phyloP scores from a whole-genome alignment of 768 basidiomycete species.

The Grammothele lineata region DNA sequence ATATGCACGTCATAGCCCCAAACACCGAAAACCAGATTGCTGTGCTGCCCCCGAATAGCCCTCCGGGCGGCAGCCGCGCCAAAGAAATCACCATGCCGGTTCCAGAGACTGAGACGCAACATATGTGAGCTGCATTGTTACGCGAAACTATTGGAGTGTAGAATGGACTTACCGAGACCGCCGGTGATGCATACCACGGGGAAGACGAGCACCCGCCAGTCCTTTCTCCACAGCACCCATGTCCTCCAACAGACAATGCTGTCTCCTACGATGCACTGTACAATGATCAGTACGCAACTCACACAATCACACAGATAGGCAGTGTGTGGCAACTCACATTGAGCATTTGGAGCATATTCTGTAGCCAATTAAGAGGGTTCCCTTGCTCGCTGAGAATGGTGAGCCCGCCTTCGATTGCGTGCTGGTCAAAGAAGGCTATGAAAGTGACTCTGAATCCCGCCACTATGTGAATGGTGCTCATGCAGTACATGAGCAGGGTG shows the following conservation, averaged over 20 bases:
- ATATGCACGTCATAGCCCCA: neutral
- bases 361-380: neutral
- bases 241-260: slow-evolving; percentile 3
- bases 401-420: neutral
- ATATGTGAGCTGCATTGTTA: neutral
- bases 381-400: slow-evolving; percentile 1
- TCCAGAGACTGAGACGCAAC: neutral
- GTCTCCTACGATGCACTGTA: slow-evolving; percentile 4
- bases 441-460: neutral
- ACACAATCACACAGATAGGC: neutral
- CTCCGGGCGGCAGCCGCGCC: neutral
- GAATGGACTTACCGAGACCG: neutral
- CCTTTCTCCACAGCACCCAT: slow-evolving; percentile 2
- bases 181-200: neutral
- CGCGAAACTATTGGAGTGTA: neutral
- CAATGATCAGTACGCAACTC: neutral
- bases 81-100: neutral
- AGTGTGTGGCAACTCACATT: slow-evolving; percentile 1
- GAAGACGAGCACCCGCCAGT: neutral
- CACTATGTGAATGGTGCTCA: neutral
- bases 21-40: neutral
- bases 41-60: neutral
- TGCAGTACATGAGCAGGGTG: slow-evolving; percentile 2
- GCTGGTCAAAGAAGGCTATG: slow-evolving; percentile 5
- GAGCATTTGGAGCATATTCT: neutral